Base-by-base conservation (phyloP, 345 rosid genomes). In the Triadica sebifera region DNA sequence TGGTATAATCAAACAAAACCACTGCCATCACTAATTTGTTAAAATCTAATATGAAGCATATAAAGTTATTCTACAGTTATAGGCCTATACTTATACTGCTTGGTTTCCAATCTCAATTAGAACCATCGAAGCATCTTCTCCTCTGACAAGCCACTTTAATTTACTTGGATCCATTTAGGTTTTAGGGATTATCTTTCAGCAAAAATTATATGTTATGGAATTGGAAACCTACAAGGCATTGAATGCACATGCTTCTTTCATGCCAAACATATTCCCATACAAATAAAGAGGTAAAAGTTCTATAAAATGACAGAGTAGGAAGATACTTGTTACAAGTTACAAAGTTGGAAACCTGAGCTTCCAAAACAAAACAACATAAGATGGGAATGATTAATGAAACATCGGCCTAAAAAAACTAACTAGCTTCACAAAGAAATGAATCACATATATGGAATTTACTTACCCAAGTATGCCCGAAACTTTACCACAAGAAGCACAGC, bases 401-500 rank as follows among this genome's bases (percentile, higher is more conserved):
- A 29, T 29, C 37, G 17, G 39, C 34, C 17, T 65, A 39, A 25
- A 39, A 66, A n/a, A 22, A 50, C 37, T 61, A 45, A 62, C 16
- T 34, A n/a, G 5, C 29, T 41, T 5, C 6, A 38, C 12, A 8
- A 8, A 52, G 13, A 43, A 63, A 53, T 45, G 39, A 56, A 22
- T 13, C 51, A 53, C 53, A 45, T 61, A 74, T 29, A 29, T 39
- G 71, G 65, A 49, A 62, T 74, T 71, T 64, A 80, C 94, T 84
- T 81, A 93, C 99, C 93, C 88, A 22, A 96, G 91, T 80, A 96
- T 88, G 59, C 92, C 91, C 17, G 98, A 91, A 71, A 93, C 97
- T 90, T 93, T 96, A 79, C 98, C 99, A 59, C 99, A 96, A 11
- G 97, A 86, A 74, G 93, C 94, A 80, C 99, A 96, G 62, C 98